Conservation (phyloP, 2,329 filamentous ascomycete species). For the Seiridium unicorne region DNA sequence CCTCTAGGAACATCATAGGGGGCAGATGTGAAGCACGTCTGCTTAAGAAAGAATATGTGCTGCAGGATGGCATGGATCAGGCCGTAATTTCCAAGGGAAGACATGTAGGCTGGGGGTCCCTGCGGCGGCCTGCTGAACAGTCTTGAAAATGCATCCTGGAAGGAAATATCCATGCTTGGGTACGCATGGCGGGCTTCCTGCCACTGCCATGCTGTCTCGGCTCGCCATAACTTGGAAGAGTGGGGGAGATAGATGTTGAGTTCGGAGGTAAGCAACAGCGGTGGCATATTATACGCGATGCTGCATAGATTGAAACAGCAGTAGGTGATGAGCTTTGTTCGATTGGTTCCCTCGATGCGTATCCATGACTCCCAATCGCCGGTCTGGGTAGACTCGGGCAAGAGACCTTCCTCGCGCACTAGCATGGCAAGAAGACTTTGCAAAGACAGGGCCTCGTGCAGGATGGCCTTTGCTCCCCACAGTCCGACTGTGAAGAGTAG, state of each 20-base stretch:
- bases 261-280: slow-evolving; percentile 56
- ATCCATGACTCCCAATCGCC: slow-evolving; percentile 61
- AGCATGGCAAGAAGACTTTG: slow-evolving; percentile 58
- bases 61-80: slow-evolving; percentile 71
- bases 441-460: slow-evolving; percentile 58
- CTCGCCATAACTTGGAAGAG: slow-evolving; percentile 55
- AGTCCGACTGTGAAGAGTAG: slow-evolving; percentile 59
- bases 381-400: slow-evolving; percentile 45
- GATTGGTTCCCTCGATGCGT: slow-evolving; percentile 52
- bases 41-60: slow-evolving; percentile 68
- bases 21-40: slow-evolving; percentile 52
- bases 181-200: slow-evolving; percentile 54
- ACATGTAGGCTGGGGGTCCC: slow-evolving; percentile 47
- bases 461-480: slow-evolving; percentile 59
- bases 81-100: slow-evolving; percentile 67
- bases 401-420: slow-evolving; percentile 57
- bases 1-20: slow-evolving; percentile 50
- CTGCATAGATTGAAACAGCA: slow-evolving; percentile 64
- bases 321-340: slow-evolving; percentile 60
- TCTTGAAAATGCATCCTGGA: slow-evolving; percentile 56
- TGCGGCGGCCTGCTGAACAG: slow-evolving; percentile 52
- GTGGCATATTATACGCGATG: slow-evolving; percentile 60
- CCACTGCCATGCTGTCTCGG: slow-evolving; percentile 59
- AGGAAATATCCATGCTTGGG: slow-evolving; percentile 47
- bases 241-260: slow-evolving; percentile 55